phyloP scores from a whole-genome alignment of 2,329 filamentous ascomycete genomes.

The Phaeosphaeria sp. region DNA sequence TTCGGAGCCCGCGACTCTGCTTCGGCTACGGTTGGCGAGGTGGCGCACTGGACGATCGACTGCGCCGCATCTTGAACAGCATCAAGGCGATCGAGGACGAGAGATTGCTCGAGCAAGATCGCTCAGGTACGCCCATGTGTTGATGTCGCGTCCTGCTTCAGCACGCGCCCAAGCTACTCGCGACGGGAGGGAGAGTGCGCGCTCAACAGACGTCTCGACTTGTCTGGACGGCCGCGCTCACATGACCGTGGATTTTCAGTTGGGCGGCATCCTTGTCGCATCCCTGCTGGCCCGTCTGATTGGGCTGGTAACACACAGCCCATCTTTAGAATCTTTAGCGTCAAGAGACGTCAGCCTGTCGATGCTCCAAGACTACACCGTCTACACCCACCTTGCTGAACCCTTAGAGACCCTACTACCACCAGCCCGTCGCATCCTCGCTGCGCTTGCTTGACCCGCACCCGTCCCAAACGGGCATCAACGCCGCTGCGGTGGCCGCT shows the following conservation, averaged over 20 bases:
- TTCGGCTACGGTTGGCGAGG: slow-evolving; percentile 15
- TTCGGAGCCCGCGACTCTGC: slow-evolving; percentile 10
- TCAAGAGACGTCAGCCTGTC: slow-evolving; percentile 48
- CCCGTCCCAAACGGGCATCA: slow-evolving; percentile 37
- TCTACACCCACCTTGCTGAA: slow-evolving; percentile 39
- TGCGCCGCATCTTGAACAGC: slow-evolving; percentile 7
- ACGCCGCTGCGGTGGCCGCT: slow-evolving; percentile 39
- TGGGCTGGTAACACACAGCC: slow-evolving; percentile 39
- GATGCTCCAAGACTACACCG: slow-evolving; percentile 41
- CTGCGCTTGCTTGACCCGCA: slow-evolving; percentile 28
- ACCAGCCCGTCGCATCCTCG: slow-evolving; percentile 27
- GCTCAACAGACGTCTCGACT: slow-evolving; percentile 29
- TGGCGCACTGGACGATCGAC: slow-evolving; percentile 20
- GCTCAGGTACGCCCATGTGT: too few species aligned
- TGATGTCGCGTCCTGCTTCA: slow-evolving; percentile 33
- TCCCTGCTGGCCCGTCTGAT: slow-evolving; percentile 42
- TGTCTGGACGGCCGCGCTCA: slow-evolving; percentile 34
- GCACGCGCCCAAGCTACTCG: slow-evolving; percentile 46
- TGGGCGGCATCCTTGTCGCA: slow-evolving; percentile 29
- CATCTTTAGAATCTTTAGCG: slow-evolving; percentile 49
- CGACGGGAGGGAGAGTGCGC: slow-evolving; percentile 26
- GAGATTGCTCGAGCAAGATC: slow-evolving; percentile 21
- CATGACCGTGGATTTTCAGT: slow-evolving; percentile 31
- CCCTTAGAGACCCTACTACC: slow-evolving; percentile 29
- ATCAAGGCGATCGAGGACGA: slow-evolving; percentile 9